These are phyloP conservation scores for Spongospora subterranea DNA, from an alignment of 208 protist species.

Conservation along the genomic window DNA sequence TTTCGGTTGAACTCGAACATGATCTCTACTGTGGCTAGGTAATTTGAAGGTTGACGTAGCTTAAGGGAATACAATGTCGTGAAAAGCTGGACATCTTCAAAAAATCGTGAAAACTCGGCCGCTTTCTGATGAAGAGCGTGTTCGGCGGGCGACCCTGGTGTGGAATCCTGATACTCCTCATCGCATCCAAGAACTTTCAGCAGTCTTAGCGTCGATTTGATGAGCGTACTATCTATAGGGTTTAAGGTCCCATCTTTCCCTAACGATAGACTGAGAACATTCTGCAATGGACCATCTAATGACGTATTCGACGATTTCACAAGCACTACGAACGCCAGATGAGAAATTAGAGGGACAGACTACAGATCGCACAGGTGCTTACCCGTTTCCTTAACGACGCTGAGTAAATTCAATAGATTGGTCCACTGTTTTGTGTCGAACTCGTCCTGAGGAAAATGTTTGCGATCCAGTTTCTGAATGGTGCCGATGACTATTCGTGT, in stretches of 20 bases:
- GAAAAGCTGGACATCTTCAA: background rate
- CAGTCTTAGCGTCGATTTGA: background rate
- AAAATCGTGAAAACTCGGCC: background rate
- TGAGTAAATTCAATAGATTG: background rate
- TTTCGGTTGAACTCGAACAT: background rate
- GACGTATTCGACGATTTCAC: too few species aligned
- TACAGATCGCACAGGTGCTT: background rate
- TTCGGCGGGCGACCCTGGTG: background rate
- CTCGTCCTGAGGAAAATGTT: background rate
- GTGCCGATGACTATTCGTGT: background rate
- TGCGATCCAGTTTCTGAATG: background rate
- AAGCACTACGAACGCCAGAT: background rate
- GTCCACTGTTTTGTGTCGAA: background rate
- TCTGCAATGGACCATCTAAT: too few species aligned
- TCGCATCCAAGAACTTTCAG: background rate
- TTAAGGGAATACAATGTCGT: background rate
- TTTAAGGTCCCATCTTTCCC: background rate
- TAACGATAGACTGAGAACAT: too few species aligned
- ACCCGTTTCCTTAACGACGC: background rate
- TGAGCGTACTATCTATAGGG: background rate
- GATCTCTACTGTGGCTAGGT: background rate
- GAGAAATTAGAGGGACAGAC: background rate
- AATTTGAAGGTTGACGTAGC: background rate
- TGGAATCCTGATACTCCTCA: background rate
- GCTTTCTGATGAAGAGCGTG: background rate